These are phyloP conservation scores for Lipomyces lipofer DNA, from an alignment of 805 yeast species.

Conservation along the genomic window DNA sequence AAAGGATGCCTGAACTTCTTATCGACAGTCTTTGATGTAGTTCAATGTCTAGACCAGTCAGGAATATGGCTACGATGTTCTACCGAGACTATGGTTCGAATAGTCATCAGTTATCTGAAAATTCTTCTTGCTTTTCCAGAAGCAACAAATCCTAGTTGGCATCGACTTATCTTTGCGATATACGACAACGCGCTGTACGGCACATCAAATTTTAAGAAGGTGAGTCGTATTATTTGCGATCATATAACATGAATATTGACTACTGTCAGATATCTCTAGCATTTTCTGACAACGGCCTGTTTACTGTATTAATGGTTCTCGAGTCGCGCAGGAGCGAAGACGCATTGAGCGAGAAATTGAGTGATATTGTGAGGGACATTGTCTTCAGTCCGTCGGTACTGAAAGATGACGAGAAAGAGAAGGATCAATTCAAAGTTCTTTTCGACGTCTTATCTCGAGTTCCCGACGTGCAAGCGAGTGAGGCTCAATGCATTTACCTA, in stretches of 20 bases:
- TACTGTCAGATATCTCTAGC: constrained; percentile 10
- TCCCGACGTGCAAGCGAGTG: constrained; percentile 10
- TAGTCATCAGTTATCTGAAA: constrained; percentile 9
- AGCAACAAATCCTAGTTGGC: background rate
- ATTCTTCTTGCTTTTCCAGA: background rate
- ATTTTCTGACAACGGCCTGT: constrained; percentile 5
- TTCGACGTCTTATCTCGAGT: constrained; percentile 8
- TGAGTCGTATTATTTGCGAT: background rate
- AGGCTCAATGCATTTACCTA: background rate
- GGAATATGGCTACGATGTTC: constrained; percentile 17
- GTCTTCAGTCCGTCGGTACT: constrained; percentile 26
- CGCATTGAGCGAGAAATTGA: constrained; percentile 37
- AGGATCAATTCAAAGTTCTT: constrained; percentile 9
- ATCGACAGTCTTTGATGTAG: constrained; percentile 2
- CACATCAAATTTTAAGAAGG: constrained; percentile 21
- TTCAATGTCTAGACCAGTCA: background rate
- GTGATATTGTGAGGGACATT: constrained; percentile 36
- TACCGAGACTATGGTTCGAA: constrained; percentile 10
- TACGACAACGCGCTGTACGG: constrained; percentile 22
- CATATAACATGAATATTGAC: background rate
- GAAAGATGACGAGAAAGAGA: constrained; percentile 3
- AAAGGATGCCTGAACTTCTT: background rate
- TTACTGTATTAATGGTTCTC: constrained; percentile 4
- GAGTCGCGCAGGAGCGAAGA: constrained; percentile 16
- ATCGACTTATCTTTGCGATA: constrained; percentile 2